Evolutionary conservation across 257 asterid species (phyloP).

Genomic region (Ehretia macrophylla): DNA sequence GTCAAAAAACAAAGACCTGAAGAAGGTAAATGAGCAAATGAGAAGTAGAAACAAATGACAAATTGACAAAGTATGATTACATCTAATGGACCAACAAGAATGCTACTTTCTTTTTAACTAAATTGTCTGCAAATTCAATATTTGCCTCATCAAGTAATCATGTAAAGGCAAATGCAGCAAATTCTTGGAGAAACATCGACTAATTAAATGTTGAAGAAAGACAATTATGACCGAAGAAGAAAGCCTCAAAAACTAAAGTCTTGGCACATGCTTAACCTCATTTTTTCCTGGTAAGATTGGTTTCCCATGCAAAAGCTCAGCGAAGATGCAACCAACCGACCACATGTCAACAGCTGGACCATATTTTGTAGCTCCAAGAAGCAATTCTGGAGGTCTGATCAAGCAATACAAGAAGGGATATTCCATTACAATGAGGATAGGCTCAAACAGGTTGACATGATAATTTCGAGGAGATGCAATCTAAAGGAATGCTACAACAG

Average conservation of each 20-base stretch:
- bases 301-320: slow-evolving; percentile 83
- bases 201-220: background rate
- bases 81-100: too few species aligned
- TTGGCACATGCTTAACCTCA: slow-evolving; percentile 47
- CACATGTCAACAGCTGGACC: slow-evolving; percentile 99
- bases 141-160: too few species aligned
- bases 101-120: too few species aligned
- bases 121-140: too few species aligned
- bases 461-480: background rate
- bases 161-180: too few species aligned
- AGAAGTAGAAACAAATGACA: too few species aligned
- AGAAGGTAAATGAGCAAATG: too few species aligned
- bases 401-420: background rate
- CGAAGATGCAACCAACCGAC: slow-evolving; percentile 98
- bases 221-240: background rate
- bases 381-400: slow-evolving; percentile 90
- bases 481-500: background rate
- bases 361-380: slow-evolving; percentile 94
- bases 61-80: too few species aligned
- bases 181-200: background rate
- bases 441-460: background rate
- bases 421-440: background rate
- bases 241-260: background rate
- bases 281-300: slow-evolving; percentile 83
- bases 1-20: too few species aligned